phyloP scores from a whole-genome alignment of 345 rosid genomes.

The Citrus medica region DNA sequence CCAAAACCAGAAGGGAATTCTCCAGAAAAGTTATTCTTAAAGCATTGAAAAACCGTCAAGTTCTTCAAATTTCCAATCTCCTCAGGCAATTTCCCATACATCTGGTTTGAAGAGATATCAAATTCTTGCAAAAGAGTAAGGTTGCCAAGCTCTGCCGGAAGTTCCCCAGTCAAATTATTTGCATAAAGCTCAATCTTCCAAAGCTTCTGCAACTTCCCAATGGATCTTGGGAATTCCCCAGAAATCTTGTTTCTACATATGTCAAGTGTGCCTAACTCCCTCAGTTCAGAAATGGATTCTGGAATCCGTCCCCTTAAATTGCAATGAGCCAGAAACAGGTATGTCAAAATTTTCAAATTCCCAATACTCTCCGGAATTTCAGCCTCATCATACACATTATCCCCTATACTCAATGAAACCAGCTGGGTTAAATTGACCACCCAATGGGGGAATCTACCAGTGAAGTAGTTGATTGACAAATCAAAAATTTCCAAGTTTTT shows the following conservation, averaged over 20 bases:
- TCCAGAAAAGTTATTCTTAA: conserved; percentile 59
- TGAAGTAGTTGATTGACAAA: conserved; percentile 44
- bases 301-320: conserved; percentile 62
- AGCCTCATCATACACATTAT: conserved; percentile 44
- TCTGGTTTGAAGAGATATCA: conserved; percentile 58
- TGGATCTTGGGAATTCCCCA: conserved; percentile 49
- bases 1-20: conserved; percentile 70
- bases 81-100: conserved; percentile 54
- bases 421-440: conserved; percentile 55
- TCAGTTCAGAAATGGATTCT: conserved; percentile 46
- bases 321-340: conserved; percentile 40
- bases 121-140: conserved; percentile 52
- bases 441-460: conserved; percentile 68
- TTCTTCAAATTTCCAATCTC: conserved; percentile 49
- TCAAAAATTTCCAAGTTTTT: conserved; percentile 49
- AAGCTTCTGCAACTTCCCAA: conserved; percentile 52
- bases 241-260: conserved; percentile 51
- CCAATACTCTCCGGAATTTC: conserved; percentile 59
- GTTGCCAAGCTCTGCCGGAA: conserved; percentile 55
- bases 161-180: conserved; percentile 59
- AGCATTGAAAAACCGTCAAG: conserved; percentile 53
- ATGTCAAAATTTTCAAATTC: conserved; percentile 61
- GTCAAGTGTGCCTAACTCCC: conserved; percentile 48
- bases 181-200: conserved; percentile 53
- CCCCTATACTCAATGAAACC: conserved; percentile 40